Percentiles rank a stretch among this genome's conserved stretches.
Evolutionary conservation across 768 basidiomycete genomes (phyloP).

Genomic region (Rhizopogon vinicolor): DNA sequence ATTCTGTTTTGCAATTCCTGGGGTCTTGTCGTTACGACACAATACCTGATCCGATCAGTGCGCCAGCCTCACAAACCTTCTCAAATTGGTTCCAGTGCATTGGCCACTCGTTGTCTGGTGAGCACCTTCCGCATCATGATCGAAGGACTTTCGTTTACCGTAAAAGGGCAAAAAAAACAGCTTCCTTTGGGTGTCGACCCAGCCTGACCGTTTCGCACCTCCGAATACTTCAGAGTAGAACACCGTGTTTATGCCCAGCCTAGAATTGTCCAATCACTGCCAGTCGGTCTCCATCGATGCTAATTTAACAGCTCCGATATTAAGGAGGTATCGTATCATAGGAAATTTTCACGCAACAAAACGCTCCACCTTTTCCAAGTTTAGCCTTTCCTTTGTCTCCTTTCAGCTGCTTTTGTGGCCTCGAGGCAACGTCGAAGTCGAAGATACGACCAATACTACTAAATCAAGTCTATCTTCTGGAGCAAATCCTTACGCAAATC

Average conservation of each 20-base stretch:
- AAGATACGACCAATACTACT: conserved; percentile 52
- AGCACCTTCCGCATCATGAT: no score
- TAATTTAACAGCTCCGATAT: conserved; percentile 27
- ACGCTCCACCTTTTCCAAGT: conserved; percentile 46
- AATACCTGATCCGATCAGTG: no score
- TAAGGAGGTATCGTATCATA: conserved; percentile 28
- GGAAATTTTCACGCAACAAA: conserved; percentile 47
- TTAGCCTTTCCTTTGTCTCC: conserved; percentile 4
- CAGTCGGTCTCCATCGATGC: conserved; percentile 2
- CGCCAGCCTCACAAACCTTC: no score
- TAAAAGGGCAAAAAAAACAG: conserved; percentile 42
- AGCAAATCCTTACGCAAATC: background rate
- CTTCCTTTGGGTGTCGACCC: conserved; percentile 49
- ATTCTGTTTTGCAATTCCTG: no score
- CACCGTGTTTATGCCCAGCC: conserved; percentile 50
- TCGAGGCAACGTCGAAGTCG: conserved; percentile 28
- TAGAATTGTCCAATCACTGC: conserved; percentile 43
- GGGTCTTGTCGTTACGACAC: no score
- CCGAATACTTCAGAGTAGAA: conserved; percentile 49
- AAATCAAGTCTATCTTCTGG: conserved; percentile 8
- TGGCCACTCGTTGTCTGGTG: no score
- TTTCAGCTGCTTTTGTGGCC: background rate
- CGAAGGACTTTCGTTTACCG: background rate
- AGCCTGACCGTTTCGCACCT: conserved; percentile 52
- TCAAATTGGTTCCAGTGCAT: no score